Conservation (phyloP, 2,329 filamentous ascomycete genomes). For the Tolypocladium nubicola region DNA sequence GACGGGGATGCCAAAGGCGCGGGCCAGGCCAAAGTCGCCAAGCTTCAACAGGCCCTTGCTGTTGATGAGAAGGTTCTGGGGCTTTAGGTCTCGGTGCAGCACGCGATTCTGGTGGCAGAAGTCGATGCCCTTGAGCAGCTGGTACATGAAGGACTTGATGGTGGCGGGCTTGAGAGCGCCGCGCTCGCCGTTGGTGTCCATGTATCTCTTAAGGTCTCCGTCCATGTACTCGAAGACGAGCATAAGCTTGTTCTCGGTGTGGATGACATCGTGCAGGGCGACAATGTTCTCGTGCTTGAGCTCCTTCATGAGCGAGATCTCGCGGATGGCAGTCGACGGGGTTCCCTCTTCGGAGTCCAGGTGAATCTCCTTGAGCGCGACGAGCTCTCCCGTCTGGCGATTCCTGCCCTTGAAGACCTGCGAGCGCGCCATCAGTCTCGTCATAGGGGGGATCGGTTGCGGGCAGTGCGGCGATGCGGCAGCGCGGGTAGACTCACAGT, state of each 20-base stretch:
- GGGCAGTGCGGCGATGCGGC: neutral
- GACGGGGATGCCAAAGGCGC: conserved; percentile 92
- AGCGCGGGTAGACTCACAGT: conserved; percentile 52
- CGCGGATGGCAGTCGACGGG: conserved; percentile 90
- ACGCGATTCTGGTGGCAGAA: conserved; percentile 98
- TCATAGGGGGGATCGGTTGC: neutral
- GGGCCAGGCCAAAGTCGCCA: conserved; percentile 86
- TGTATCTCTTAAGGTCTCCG: conserved; percentile 95
- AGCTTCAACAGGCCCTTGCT: conserved; percentile 83
- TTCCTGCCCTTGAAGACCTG: conserved; percentile 98
- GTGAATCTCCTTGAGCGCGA: conserved; percentile 97
- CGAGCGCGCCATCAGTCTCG: conserved; percentile 6
- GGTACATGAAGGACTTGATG: conserved; percentile 99
- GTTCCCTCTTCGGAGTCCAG: conserved; percentile 98
- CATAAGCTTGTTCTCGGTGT: conserved; percentile 99
- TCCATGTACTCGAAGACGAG: conserved; percentile 99
- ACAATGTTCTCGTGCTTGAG: conserved; percentile 99
- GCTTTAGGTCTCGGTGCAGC: conserved; percentile 89
- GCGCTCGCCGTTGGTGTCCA: conserved; percentile 86
- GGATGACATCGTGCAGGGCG: conserved; percentile 93
- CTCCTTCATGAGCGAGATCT: conserved; percentile 99
- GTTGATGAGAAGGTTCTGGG: conserved; percentile 94
- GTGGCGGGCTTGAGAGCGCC: conserved; percentile 80
- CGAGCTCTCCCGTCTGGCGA: conserved; percentile 89
- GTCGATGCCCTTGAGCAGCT: conserved; percentile 87